A percentile compares a stretch with the other conserved stretches of the same genome.
These are phyloP conservation scores for Suillus cothurnatus DNA, from an alignment of 768 basidiomycete species.

Conservation along the genomic window DNA sequence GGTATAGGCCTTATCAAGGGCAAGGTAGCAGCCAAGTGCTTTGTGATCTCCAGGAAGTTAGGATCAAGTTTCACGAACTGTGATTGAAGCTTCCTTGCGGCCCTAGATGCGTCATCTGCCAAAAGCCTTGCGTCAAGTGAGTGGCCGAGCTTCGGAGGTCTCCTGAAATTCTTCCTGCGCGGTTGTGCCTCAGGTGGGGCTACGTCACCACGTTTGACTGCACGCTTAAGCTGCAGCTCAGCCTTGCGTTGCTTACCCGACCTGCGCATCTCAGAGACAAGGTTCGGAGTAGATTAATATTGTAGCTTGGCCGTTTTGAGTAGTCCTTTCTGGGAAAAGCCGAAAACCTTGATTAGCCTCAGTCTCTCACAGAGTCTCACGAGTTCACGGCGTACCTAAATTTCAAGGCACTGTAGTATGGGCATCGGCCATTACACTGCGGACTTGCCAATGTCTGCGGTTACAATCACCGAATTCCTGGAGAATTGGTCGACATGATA, in stretches of 20 bases:
- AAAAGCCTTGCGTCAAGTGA: slow-evolving; percentile 11
- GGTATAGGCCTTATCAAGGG: slow-evolving; percentile 61
- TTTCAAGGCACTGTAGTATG: neutral
- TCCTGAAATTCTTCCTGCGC: slow-evolving; percentile 13
- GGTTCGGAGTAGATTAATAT: neutral
- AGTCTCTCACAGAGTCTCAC: neutral
- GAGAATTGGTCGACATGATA: neutral
- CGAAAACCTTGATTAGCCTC: neutral
- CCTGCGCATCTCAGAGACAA: slow-evolving; percentile 29
- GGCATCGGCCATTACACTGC: neutral
- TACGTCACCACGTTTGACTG: slow-evolving; percentile 79
- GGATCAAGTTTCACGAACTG: slow-evolving; percentile 65
- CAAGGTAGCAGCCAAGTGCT: slow-evolving; percentile 52
- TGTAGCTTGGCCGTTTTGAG: neutral
- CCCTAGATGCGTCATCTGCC: slow-evolving; percentile 38
- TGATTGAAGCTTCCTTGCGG: slow-evolving; percentile 62
- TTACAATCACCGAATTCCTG: neutral
- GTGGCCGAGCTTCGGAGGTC: slow-evolving; percentile 11
- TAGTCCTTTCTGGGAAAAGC: neutral
- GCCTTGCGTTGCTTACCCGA: slow-evolving; percentile 73
- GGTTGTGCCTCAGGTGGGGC: slow-evolving; percentile 39
- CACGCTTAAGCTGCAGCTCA: slow-evolving; percentile 76
- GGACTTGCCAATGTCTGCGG: too few species aligned
- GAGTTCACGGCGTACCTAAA: neutral
- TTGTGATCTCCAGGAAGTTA: slow-evolving; percentile 62